Evolutionary conservation across 2,329 filamentous ascomycete species (phyloP).

Genomic region (Neopestalotiopsis rosae): DNA sequence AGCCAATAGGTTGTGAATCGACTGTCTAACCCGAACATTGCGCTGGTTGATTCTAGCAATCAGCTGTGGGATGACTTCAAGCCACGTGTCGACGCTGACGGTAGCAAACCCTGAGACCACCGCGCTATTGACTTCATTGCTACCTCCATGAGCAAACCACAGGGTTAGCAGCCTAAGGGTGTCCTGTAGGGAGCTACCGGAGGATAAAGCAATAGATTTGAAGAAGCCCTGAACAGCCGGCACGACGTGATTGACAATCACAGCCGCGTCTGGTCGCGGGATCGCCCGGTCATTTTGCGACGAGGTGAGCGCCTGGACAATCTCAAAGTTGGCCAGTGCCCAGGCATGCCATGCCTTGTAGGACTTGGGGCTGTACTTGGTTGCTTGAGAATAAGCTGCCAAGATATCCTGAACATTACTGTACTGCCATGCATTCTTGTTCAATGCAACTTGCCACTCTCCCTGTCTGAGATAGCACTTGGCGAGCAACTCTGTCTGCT

Average conservation of each 20-base stretch:
- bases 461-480: conserved; percentile 97
- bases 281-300: conserved; percentile 55
- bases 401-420: conserved; percentile 88
- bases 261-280: conserved; percentile 60
- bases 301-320: conserved; percentile 81
- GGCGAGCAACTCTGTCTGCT: conserved; percentile 77
- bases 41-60: conserved; percentile 98
- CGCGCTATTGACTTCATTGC: conserved; percentile 83
- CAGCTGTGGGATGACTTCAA: conserved; percentile 96
- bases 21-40: conserved; percentile 83
- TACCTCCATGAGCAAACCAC: conserved; percentile 94
- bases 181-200: conserved; percentile 92
- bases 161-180: conserved; percentile 90
- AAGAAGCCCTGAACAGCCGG: conserved; percentile 97
- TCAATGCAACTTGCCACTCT: conserved; percentile 89
- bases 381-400: conserved; percentile 88
- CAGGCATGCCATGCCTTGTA: conserved; percentile 99
- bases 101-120: conserved; percentile 90
- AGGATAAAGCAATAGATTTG: conserved; percentile 91
- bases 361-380: conserved; percentile 91
- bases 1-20: conserved; percentile 88
- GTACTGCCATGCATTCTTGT: conserved; percentile 88
- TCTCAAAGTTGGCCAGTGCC: conserved; percentile 98
- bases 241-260: conserved; percentile 86
- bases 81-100: conserved; percentile 97